Conservation (phyloP, 2,329 filamentous ascomycete genomes). For the Stagonosporopsis vannaccii region DNA sequence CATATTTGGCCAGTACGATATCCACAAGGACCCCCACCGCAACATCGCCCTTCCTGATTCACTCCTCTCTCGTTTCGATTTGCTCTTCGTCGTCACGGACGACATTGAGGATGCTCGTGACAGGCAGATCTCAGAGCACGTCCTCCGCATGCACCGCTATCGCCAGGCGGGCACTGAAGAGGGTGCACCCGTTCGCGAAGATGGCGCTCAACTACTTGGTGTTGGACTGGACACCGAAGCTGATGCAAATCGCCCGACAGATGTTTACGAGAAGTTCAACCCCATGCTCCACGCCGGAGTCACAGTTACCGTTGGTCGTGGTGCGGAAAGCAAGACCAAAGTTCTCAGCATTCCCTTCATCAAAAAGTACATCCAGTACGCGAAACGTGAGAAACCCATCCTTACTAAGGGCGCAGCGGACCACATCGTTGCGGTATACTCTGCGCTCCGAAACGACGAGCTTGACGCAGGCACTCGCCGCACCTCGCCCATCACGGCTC, state of each 20-base stretch:
- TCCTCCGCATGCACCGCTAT: slow-evolving; percentile 96
- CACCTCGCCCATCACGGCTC: slow-evolving; percentile 93
- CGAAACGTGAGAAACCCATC: slow-evolving; percentile 88
- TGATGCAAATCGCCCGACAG: slow-evolving; percentile 76
- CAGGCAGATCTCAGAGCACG: slow-evolving; percentile 91
- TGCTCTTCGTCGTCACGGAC: slow-evolving; percentile 96
- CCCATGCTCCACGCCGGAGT: slow-evolving; percentile 94
- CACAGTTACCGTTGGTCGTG: slow-evolving; percentile 75
- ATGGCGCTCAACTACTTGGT: slow-evolving; percentile 80
- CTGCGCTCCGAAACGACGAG: slow-evolving; percentile 92
- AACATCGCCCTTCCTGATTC: slow-evolving; percentile 98
- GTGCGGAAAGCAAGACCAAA: slow-evolving; percentile 78
- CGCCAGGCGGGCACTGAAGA: slow-evolving; percentile 92
- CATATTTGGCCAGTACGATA: slow-evolving; percentile 97
- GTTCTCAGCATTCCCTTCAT: slow-evolving; percentile 96
- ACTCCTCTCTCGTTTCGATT: slow-evolving; percentile 95
- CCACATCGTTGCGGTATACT: slow-evolving; percentile 89
- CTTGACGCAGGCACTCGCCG: slow-evolving; percentile 92
- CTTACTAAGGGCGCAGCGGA: slow-evolving; percentile 91
- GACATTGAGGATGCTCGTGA: slow-evolving; percentile 96
- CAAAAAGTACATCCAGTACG: slow-evolving; percentile 99
- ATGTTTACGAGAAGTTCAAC: slow-evolving; percentile 96
- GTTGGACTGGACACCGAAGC: slow-evolving; percentile 83
- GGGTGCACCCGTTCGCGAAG: slow-evolving; percentile 91
- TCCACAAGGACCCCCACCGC: slow-evolving; percentile 97